Conservation (phyloP, 1,139 yeast species). For the Scheffersomyces lignicola region DNA sequence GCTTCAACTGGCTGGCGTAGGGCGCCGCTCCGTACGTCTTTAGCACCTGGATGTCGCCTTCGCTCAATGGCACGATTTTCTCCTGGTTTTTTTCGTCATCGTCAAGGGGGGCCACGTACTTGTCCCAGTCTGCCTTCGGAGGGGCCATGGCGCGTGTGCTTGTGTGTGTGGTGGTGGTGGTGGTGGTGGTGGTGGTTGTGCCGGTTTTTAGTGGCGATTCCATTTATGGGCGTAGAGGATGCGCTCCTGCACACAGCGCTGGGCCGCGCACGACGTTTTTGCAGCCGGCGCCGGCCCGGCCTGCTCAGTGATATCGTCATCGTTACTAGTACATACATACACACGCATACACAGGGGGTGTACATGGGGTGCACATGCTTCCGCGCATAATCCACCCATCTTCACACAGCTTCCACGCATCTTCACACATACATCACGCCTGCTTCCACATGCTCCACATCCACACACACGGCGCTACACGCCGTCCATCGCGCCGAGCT, state of each 20-base stretch:
- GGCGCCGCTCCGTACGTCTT: conserved; percentile 98
- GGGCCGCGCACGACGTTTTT: conserved; percentile 2
- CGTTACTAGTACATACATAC: not conserved
- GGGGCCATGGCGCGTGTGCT: conserved; percentile 58
- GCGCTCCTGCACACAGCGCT: not conserved
- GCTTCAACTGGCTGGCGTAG: conserved; percentile 77
- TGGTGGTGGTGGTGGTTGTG: conserved; percentile 2
- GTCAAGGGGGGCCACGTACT: conserved; percentile 82
- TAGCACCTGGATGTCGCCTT: conserved; percentile 94
- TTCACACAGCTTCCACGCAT: no score
- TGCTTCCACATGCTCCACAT: no score
- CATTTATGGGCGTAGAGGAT: not conserved
- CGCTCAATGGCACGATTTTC: conserved; percentile 83
- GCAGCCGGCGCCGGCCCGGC: not conserved
- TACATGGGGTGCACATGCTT: no score
- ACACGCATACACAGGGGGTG: not conserved
- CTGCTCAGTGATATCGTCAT: no score
- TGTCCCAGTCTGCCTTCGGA: conserved; percentile 96
- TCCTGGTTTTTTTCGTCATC: conserved; percentile 63
- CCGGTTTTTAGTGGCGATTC: not conserved
- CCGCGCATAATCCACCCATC: no score
- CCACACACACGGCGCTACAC: no score
- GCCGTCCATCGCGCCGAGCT: no score
- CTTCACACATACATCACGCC: no score
- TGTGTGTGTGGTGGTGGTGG: not conserved